phyloP scores from a whole-genome alignment of 2,329 filamentous ascomycete genomes.

The Monilinia laxa region DNA sequence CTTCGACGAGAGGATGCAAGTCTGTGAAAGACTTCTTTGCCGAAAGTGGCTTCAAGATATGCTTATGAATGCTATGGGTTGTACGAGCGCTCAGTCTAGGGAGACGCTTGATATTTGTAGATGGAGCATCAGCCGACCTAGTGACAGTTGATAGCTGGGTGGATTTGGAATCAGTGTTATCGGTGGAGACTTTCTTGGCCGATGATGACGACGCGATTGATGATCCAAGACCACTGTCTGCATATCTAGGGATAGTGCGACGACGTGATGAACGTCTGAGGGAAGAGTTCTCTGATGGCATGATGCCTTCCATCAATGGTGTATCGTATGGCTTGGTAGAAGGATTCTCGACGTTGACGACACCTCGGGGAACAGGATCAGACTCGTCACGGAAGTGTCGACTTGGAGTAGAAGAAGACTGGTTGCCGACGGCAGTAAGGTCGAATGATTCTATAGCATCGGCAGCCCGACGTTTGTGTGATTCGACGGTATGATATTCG shows the following conservation, averaged over 20 bases:
- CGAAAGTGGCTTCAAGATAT: conserved; percentile 76
- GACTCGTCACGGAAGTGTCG: conserved; percentile 54
- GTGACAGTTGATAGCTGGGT: conserved; percentile 58
- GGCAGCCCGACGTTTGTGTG: conserved; percentile 66
- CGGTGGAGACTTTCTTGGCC: conserved; percentile 49
- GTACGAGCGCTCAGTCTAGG: conserved; percentile 67
- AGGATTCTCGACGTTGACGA: conserved; percentile 55
- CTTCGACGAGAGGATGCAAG: conserved; percentile 76
- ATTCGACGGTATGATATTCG: conserved; percentile 66
- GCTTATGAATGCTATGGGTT: conserved; percentile 74
- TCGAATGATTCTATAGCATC: conserved; percentile 66
- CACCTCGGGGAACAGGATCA: conserved; percentile 58
- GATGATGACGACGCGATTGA: conserved; percentile 65
- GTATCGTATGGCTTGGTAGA: conserved; percentile 36
- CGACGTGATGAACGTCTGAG: conserved; percentile 55
- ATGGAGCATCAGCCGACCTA: conserved; percentile 53
- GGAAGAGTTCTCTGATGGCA: conserved; percentile 46
- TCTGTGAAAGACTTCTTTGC: conserved; percentile 70
- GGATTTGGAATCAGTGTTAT: conserved; percentile 43
- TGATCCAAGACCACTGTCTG: conserved; percentile 85
- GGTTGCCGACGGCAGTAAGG: conserved; percentile 51
- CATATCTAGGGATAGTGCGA: conserved; percentile 61
- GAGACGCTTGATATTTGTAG: conserved; percentile 50
- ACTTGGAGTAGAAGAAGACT: conserved; percentile 39
- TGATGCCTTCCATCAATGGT: conserved; percentile 42